Conservation (phyloP, 2,329 filamentous ascomycete genomes). For the Phialophora chinensis region DNA sequence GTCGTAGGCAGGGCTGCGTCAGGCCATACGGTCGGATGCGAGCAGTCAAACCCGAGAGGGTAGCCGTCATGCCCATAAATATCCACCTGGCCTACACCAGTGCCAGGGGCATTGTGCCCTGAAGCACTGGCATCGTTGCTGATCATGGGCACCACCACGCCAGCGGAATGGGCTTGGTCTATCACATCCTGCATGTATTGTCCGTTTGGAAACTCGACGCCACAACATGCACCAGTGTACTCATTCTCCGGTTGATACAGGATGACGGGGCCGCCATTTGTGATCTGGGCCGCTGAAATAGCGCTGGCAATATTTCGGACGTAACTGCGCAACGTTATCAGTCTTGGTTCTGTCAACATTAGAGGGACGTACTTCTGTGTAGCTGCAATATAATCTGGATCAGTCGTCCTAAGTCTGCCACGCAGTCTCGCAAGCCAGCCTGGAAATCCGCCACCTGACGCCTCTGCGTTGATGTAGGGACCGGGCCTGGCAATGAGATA, state of each 20-base stretch:
- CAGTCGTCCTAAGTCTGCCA: slow-evolving; percentile 67
- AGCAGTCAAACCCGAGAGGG: slow-evolving; percentile 41
- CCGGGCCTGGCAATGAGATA: slow-evolving; percentile 76
- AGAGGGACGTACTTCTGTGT: slow-evolving; percentile 67
- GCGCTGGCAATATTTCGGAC: slow-evolving; percentile 61
- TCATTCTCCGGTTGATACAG: slow-evolving; percentile 77
- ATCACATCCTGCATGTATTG: slow-evolving; percentile 74
- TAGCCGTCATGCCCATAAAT: slow-evolving; percentile 66
- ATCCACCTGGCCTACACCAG: slow-evolving; percentile 61
- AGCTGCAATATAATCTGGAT: slow-evolving; percentile 66
- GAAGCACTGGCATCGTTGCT: slow-evolving; percentile 71
- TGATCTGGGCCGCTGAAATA: slow-evolving; percentile 78
- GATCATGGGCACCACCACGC: slow-evolving; percentile 75
- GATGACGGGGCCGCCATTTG: slow-evolving; percentile 80
- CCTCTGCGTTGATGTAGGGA: slow-evolving; percentile 81
- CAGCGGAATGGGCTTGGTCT: slow-evolving; percentile 69
- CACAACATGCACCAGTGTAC: slow-evolving; percentile 57
- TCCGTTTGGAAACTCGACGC: slow-evolving; percentile 48
- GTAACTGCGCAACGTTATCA: slow-evolving; percentile 6
- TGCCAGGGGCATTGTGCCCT: slow-evolving; percentile 69
- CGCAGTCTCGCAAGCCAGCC: slow-evolving; percentile 77
- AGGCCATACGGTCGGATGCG: slow-evolving; percentile 38
- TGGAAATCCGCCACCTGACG: slow-evolving; percentile 76
- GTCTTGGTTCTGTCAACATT: slow-evolving; percentile 30
- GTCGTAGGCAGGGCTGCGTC: slow-evolving; percentile 37